Evolutionary conservation across 306 rosid species (phyloP).

Genomic region (Trichosanthes cucumerina): DNA sequence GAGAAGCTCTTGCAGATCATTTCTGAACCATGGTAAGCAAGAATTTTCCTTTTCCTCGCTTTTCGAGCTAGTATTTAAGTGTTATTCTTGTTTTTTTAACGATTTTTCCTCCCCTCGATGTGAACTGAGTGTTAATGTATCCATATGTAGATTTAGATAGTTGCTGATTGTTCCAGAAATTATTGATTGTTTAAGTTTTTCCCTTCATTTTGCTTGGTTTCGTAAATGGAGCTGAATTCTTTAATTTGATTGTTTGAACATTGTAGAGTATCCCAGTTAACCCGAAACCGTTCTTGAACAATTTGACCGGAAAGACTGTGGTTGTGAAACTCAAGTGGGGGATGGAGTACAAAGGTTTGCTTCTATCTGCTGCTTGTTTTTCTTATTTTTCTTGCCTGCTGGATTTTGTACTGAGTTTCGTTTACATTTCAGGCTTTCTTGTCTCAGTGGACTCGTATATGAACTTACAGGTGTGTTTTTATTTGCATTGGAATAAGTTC

Average conservation of each 20-base stretch:
- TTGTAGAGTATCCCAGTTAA: slow-evolving; percentile 48
- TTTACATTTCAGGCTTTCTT: slow-evolving; percentile 30
- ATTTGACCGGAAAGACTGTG: slow-evolving; percentile 49
- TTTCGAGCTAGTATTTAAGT: background rate
- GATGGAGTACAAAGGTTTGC: slow-evolving; percentile 50
- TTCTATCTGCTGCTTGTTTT: background rate
- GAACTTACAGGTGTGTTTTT: slow-evolving; percentile 43
- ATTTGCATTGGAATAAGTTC: background rate
- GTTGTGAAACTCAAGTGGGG: slow-evolving; percentile 51
- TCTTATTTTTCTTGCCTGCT: background rate
- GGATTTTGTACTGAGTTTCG: background rate
- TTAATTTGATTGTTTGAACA: background rate
- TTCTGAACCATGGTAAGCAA: background rate
- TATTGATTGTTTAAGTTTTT: background rate
- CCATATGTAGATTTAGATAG: background rate
- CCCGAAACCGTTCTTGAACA: slow-evolving; percentile 54
- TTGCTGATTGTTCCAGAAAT: background rate
- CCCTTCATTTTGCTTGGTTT: background rate
- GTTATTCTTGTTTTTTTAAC: background rate
- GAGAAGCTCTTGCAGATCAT: background rate
- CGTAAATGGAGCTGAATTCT: background rate
- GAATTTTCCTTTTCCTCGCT: background rate
- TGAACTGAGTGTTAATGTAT: background rate
- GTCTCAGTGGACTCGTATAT: slow-evolving; percentile 46
- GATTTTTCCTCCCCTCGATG: background rate